phyloP scores from a whole-genome alignment of 164 flowering plant genomes.

The Vitis cinerea region DNA sequence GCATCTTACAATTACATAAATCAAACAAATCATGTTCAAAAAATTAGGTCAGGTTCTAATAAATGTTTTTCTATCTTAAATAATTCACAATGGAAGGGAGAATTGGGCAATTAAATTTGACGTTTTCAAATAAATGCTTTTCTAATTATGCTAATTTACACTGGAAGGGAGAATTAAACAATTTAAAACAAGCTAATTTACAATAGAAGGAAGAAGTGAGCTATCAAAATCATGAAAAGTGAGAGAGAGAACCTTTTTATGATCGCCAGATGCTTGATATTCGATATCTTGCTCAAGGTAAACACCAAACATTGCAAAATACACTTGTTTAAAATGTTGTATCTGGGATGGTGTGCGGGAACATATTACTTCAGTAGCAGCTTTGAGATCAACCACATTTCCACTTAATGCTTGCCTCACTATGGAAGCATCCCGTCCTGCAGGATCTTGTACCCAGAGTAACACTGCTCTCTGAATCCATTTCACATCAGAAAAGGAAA shows the following conservation, averaged over 20 bases:
- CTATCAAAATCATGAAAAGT: not conserved
- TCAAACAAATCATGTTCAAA: too few relatives aligned
- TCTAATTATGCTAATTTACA: not conserved
- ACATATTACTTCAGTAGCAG: slow-evolving; percentile 80
- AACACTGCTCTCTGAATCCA: slow-evolving; percentile 58
- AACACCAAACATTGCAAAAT: slow-evolving; percentile 36
- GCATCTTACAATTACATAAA: too few relatives aligned
- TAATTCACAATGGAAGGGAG: too few relatives aligned
- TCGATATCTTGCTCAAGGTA: slow-evolving; percentile 65
- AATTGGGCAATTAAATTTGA: too few relatives aligned
- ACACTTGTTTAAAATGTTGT: slow-evolving; percentile 55
- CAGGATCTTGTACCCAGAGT: slow-evolving; percentile 79
- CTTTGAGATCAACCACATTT: slow-evolving; percentile 32
- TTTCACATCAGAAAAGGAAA: not conserved
- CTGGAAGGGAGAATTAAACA: not conserved
- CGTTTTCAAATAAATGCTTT: too few relatives aligned
- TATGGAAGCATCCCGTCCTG: slow-evolving; percentile 56
- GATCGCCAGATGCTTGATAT: slow-evolving; percentile 50
- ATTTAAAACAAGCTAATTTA: not conserved
- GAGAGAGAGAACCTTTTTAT: slow-evolving; percentile 46
- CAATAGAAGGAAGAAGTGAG: too few relatives aligned
- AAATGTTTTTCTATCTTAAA: too few relatives aligned
- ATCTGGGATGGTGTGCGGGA: slow-evolving; percentile 73
- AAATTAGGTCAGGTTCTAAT: too few relatives aligned
- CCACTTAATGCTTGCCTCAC: slow-evolving; percentile 47